Evolutionary conservation across 495 filamentous ascomycete genomes (phyloP), one percentile per base, ranked within the genome.

Genomic region (Corynascus novoguineensis): DNA sequence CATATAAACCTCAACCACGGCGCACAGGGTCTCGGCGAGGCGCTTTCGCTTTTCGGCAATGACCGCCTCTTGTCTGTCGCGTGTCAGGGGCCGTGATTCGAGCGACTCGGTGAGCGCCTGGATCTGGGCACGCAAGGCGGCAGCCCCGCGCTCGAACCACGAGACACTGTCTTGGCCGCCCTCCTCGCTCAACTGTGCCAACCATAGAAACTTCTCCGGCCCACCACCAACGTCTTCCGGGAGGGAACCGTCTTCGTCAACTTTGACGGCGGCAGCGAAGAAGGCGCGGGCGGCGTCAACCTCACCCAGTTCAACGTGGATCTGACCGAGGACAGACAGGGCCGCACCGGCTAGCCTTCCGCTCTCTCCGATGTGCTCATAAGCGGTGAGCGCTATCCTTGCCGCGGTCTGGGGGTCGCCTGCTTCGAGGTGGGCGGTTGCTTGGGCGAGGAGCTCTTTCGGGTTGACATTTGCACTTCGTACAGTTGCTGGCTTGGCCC

Each of bases 1-100:
- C 95, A 99, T 99, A 69, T 96, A 97, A 31, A 97, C 87, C 70
- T 99, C 95, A 0, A 87, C 83, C 53, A 96, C 84, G 2, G 86
- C 88, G 71, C 95, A 97, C 27, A 99, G 78, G 5, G 91, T 89
- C 59, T 85, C 88, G 1, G 89, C 88, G 35, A 97, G 73, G 67
- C 92, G 90, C 47, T 71, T 75, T 65, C 84, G 84, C 73, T 91
- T 88, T 65, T 93, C 87, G 19, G 77, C 78, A 24, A 84, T 56
- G 17, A 71, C 50, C 9, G 71, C 60, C 37, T 68, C 63, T 57
- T 77, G 69, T 53, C 82, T 71, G 21, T 78, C 76, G 44, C 73
- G 62, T 8, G 63, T 67, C 25, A 64, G 44, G 35, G 73, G 61
- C 59, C 73, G 50, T 21, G 53, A 63, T 19, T 63, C 64, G 49